Base-by-base conservation (phyloP, 306 rosid species). In the Chamaecrista fasciculata region DNA sequence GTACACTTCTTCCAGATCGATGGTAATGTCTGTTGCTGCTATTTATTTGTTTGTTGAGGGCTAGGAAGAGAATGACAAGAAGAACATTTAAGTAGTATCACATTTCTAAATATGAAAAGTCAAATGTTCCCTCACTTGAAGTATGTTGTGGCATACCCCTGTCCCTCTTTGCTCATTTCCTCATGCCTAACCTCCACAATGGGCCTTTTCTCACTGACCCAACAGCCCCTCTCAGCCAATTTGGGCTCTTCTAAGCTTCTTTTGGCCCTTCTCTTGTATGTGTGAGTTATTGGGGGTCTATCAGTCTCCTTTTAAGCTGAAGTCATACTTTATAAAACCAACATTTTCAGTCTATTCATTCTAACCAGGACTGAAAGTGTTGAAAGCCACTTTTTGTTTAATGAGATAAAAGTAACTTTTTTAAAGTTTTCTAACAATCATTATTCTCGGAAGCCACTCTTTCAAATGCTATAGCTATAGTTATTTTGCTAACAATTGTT, bases 1-100 rank as follows among this genome's bases (percentile, higher is more conserved):
- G 19, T 79, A 55, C 87, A 94, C 75, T 94, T 86, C 81, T 94
- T 73, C 78, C 93, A 84, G 74, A 81, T 94, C 76, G 97, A 94
- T 75, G 98, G 98, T 94, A 88, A 80, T 46, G 43, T 68, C 18
- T 79, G 34, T 23, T 42, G 18, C 60, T 62, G 16, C 66, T 72
- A 61, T 68, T 11, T 66, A 62, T 51, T 72, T 48, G 25, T 40
- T 74, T 55, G 56, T 24, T 61, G 48, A 52, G 60, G 37, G 39
- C 18, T 23, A 57, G 49, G 18, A 20, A 56, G 23, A 21, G 18
- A 28, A 40, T 44, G 36, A 49, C 5, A 7, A 65, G 59, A 48
- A 57, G 53, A 79, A 39, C 29, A 31, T 16, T 46, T 53, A 43
- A 25, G 12, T 44, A 39, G n/a, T 9, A 14, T 34, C 19, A 42